Evolutionary conservation across 352 stramenopile species (phyloP).

Genomic region (Phytophthora boehmeriae): DNA sequence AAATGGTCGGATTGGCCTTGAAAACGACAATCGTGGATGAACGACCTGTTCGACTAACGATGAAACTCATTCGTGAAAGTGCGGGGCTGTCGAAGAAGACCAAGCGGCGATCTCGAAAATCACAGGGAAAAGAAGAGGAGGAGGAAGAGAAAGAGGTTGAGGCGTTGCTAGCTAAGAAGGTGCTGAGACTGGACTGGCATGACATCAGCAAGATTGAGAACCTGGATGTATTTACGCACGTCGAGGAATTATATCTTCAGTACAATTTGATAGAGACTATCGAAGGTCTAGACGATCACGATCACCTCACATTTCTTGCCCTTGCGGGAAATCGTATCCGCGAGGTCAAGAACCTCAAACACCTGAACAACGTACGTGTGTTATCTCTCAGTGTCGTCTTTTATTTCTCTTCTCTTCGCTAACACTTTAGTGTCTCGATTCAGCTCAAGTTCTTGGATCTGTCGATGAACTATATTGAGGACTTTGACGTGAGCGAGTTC

Average conservation of each 20-base stretch:
- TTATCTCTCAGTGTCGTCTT: not conserved
- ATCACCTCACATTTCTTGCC: constrained; percentile 62
- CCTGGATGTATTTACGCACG: constrained; percentile 72
- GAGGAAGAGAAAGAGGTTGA: constrained; percentile 47
- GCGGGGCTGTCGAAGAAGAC: constrained; percentile 11
- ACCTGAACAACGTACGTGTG: constrained; percentile 56
- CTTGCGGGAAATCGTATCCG: constrained; percentile 71
- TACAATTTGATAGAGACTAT: constrained; percentile 73
- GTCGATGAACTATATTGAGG: constrained; percentile 75
- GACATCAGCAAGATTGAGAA: constrained; percentile 78
- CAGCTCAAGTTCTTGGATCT: constrained; percentile 82
- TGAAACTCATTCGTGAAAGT: constrained; percentile 72
- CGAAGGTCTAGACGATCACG: constrained; percentile 67
- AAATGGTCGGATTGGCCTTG: constrained; percentile 45
- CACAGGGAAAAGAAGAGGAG: constrained; percentile 35
- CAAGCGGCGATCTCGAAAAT: constrained; percentile 6
- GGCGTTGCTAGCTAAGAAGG: constrained; percentile 55
- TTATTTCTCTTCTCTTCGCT: not conserved
- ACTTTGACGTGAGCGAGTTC: constrained; percentile 68
- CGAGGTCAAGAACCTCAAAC: constrained; percentile 59
- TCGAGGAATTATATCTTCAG: constrained; percentile 81
- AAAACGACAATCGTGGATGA: constrained; percentile 40
- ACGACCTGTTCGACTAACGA: constrained; percentile 51
- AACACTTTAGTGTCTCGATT: not conserved
- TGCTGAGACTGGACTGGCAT: constrained; percentile 74